Conservation (phyloP, 2,329 filamentous ascomycete genomes). For the Sporothrix variecibatus region DNA sequence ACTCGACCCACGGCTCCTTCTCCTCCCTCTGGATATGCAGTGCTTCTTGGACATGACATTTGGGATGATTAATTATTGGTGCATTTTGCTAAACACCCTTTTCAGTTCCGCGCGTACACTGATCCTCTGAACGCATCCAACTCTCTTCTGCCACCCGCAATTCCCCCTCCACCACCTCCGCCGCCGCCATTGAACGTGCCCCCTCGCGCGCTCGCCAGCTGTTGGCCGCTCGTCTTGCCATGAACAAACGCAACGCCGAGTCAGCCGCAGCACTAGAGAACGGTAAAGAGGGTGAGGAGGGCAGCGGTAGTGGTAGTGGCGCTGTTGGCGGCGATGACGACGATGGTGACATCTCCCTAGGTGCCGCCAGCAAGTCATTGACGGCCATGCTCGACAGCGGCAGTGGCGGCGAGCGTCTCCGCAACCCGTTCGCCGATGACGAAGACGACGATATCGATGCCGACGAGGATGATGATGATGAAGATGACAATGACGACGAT, state of each 20-base stretch:
- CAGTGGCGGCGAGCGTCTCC: conserved; percentile 38
- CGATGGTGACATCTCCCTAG: conserved; percentile 19
- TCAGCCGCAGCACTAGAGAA: conserved; percentile 47
- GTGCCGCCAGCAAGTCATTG: conserved; percentile 15
- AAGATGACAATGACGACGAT: conserved; percentile 43
- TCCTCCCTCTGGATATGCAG: background rate
- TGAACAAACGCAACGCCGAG: conserved; percentile 64
- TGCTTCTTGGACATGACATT: background rate
- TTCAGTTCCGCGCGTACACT: conserved; percentile 62
- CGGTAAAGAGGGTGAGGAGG: conserved; percentile 39
- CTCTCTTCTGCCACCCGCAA: conserved; percentile 58
- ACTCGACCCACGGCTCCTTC: background rate
- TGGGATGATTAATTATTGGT: background rate
- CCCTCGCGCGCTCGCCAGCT: conserved; percentile 85
- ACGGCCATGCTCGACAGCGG: conserved; percentile 26
- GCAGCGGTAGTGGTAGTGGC: background rate
- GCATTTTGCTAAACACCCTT: conserved; percentile 20
- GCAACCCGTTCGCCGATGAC: conserved; percentile 60
- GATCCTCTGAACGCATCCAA: conserved; percentile 54
- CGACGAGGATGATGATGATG: conserved; percentile 41
- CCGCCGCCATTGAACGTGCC: conserved; percentile 76
- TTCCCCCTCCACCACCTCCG: conserved; percentile 62
- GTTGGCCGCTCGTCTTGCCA: conserved; percentile 82
- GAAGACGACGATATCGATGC: conserved; percentile 46
- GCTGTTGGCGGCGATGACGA: background rate